These are phyloP conservation scores for Amoebophrya sp. DNA, from an alignment of 169 alveolate species.

Conservation along the genomic window DNA sequence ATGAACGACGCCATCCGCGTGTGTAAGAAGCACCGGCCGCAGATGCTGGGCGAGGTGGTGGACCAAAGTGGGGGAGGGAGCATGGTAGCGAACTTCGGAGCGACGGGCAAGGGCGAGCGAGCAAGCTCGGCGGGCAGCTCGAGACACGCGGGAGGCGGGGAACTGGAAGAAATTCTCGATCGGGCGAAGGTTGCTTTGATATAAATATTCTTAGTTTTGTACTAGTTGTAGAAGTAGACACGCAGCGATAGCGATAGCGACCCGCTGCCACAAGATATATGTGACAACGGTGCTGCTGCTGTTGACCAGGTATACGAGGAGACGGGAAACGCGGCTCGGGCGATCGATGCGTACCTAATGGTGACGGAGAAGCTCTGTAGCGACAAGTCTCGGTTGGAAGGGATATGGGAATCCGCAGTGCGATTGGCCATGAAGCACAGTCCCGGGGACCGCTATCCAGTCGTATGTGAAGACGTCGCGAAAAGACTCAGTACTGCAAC, in stretches of 20 bases:
- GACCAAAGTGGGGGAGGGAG: too few species aligned
- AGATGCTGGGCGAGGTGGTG: conserved; percentile 52
- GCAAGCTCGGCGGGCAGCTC: too few species aligned
- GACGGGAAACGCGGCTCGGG: conserved; percentile 55
- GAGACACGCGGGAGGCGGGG: neutral
- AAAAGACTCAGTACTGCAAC: neutral
- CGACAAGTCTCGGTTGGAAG: conserved; percentile 50
- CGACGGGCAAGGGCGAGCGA: too few species aligned
- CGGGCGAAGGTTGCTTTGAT: neutral
- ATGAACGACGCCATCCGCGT: conserved; percentile 62
- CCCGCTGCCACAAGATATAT: too few species aligned
- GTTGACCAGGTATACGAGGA: conserved; percentile 63
- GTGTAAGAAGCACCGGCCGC: conserved; percentile 74
- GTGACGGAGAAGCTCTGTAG: conserved; percentile 47
- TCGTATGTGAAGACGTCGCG: conserved; percentile 18
- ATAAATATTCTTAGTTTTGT: too few species aligned
- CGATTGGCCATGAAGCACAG: conserved; percentile 56
- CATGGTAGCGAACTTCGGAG: too few species aligned
- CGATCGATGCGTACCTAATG: conserved; percentile 60
- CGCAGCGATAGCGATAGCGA: too few species aligned
- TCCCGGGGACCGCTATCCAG: conserved; percentile 17
- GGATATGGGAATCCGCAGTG: conserved; percentile 66
- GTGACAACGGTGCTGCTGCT: too few species aligned
- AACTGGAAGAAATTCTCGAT: neutral
- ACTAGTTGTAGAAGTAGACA: too few species aligned